A percentile compares a stretch with the other conserved stretches of the same genome.
Conservation (phyloP, 2,329 filamentous ascomycete species). For the Pestalotiopsis sp. region DNA sequence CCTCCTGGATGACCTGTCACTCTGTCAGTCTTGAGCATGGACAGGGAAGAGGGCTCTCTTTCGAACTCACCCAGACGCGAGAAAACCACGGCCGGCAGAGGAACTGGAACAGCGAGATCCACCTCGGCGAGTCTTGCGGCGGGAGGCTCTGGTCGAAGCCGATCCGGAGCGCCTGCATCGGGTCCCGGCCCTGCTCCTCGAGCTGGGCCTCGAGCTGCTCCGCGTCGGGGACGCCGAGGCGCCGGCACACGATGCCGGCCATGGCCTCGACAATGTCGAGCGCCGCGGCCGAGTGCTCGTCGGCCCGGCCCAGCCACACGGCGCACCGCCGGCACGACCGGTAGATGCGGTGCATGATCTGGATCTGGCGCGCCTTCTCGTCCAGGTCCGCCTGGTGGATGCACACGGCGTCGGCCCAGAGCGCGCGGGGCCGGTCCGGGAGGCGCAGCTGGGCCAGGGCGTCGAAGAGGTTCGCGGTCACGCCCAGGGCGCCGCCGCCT, state of each 20-base stretch:
- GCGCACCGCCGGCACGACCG: slow-evolving; percentile 6
- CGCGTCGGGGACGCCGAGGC: not conserved
- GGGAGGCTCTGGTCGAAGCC: not conserved
- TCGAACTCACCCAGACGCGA: slow-evolving; percentile 1
- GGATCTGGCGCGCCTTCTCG: slow-evolving; percentile 12
- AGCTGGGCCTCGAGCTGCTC: not conserved
- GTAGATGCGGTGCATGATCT: slow-evolving; percentile 14
- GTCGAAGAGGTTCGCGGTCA: slow-evolving; percentile 9
- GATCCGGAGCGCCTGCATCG: not conserved
- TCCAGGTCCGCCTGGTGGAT: slow-evolving; percentile 14
- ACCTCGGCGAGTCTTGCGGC: not conserved
- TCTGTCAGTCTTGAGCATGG: not conserved
- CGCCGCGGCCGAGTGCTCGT: not conserved
- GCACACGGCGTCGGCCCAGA: slow-evolving; percentile 15
- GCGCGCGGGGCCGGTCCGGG: not conserved
- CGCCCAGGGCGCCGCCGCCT: not conserved
- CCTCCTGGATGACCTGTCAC: slow-evolving; percentile 7
- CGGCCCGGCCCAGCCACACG: slow-evolving; percentile 3
- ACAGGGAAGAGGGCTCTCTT: not conserved
- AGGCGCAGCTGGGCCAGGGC: slow-evolving; percentile 7
- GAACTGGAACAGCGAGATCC: not conserved
- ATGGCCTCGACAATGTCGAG: slow-evolving; percentile 1
- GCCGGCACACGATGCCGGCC: not conserved
- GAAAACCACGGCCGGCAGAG: slow-evolving; percentile 3
- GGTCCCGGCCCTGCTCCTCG: not conserved